phyloP scores from a whole-genome alignment of 345 rosid species.

The Pelargonium nanum region DNA sequence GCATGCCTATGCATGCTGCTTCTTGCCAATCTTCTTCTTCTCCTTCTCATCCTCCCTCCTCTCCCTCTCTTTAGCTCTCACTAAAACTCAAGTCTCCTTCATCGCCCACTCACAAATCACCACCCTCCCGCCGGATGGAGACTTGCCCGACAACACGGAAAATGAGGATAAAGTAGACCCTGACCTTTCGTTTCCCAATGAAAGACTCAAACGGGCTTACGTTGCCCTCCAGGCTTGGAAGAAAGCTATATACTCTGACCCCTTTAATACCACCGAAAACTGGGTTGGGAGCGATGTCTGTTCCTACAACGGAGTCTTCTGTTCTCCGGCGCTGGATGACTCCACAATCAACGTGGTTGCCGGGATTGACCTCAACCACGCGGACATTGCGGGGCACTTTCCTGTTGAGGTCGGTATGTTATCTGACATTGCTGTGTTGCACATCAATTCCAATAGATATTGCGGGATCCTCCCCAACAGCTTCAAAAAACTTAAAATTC shows the following conservation, averaged over 20 bases:
- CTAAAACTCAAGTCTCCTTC: too few species aligned
- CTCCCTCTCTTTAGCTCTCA: background rate
- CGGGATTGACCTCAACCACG: constrained; percentile 85
- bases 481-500: constrained; percentile 41
- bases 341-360: constrained; percentile 53
- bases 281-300: constrained; percentile 75
- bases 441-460: constrained; percentile 69
- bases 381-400: constrained; percentile 69
- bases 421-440: constrained; percentile 72
- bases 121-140: too few species aligned
- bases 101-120: too few species aligned
- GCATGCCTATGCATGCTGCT: background rate
- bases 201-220: constrained; percentile 49
- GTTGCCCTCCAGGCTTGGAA: constrained; percentile 85
- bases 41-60: background rate
- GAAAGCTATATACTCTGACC: constrained; percentile 76
- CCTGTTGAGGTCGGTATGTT: constrained; percentile 76
- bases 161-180: constrained; percentile 69
- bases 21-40: background rate
- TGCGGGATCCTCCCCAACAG: constrained; percentile 63
- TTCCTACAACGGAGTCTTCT: constrained; percentile 45
- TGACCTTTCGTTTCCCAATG: constrained; percentile 50
- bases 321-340: constrained; percentile 54
- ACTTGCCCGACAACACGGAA: constrained; percentile 81
- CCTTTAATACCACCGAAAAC: constrained; percentile 40